These are phyloP conservation scores for Pseudocercospora macadamiae DNA, from an alignment of 2,329 filamentous ascomycete species.

Conservation along the genomic window DNA sequence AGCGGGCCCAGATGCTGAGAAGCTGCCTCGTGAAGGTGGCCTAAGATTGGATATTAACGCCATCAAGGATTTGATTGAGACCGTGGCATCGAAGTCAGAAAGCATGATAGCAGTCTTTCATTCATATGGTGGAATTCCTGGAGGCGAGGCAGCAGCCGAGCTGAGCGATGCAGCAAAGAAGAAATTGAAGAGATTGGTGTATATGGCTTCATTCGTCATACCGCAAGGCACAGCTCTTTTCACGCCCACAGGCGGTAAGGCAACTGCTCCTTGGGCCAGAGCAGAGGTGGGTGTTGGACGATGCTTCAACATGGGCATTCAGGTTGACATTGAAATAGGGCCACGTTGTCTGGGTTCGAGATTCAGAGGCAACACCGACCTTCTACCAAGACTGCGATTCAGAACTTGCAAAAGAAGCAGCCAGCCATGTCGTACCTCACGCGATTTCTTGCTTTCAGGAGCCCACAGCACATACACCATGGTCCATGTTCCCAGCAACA, in stretches of 20 bases:
- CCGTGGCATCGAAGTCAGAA: conserved; percentile 20
- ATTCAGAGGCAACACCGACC: conserved; percentile 13
- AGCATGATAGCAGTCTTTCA: conserved; percentile 26
- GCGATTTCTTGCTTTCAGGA: conserved; percentile 15
- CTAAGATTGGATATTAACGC: conserved; percentile 21
- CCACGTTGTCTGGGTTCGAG: conserved; percentile 11
- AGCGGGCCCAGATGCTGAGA: conserved; percentile 2
- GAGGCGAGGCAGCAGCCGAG: conserved; percentile 25
- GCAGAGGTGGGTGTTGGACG: neutral
- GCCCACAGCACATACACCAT: conserved; percentile 18
- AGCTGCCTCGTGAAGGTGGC: conserved; percentile 1
- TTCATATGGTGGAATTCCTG: conserved; percentile 25
- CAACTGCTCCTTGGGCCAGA: conserved; percentile 20
- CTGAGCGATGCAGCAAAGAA: conserved; percentile 15
- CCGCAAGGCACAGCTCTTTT: conserved; percentile 10
- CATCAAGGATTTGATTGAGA: conserved; percentile 22
- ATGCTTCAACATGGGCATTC: too few relatives aligned
- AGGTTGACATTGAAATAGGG: conserved; percentile 1
- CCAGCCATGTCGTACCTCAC: conserved; percentile 10
- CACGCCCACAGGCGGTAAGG: neutral
- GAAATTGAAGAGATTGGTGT: conserved; percentile 22
- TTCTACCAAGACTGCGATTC: conserved; percentile 28
- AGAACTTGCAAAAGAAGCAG: conserved; percentile 20
- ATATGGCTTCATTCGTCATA: conserved; percentile 25
- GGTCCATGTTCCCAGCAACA: conserved; percentile 21